Base-by-base conservation (phyloP, 2,329 filamentous ascomycete species). In the Fusarium pseudocircinatum region DNA sequence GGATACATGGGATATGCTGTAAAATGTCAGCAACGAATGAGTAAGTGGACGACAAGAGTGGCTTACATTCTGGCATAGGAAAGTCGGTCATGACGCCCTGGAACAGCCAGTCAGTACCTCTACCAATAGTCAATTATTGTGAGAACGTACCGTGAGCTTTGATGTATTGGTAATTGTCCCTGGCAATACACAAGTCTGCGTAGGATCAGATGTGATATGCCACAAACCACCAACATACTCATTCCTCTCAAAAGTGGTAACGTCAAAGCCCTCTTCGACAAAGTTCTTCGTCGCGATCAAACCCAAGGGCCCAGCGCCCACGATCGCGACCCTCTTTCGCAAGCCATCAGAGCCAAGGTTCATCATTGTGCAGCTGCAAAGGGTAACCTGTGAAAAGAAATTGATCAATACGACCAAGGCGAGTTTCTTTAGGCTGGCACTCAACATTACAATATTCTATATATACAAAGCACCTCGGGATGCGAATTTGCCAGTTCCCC, bases 31-130 rank as follows among this genome's bases (percentile, higher is more conserved):
- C 18, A 22, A 22, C 0, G 6, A 7, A 7, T 16, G 4, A 7
- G 5, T 4, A 13, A n/a, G 24, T 28, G 24, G 28, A 20, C 14
- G 11, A 28, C 0, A 11, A n/a, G 26, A 22, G 36, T 26, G 16
- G 1, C 18, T 32, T 59, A 59, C 64, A 54, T 36, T 67, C 34
- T 15, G 64, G 64, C 30, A 67, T 65, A 7, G 64, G 60, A 22
- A 67, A 67, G 32, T 67, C 64, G 10, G 64, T 67, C 36, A 40
- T 54, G 14, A 54, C 50, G 7, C 50, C 50, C 50, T 54, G 24
- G 5, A n/a, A n/a, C 3, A 0, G 6, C 40, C 24, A 53, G 50
- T 16, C 32, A 34, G 16, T 6, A 26, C 0, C 14, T 3, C 32
- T n/a, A 52, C 28, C 28, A 28, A 8, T 13, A 2, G 18, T 36